Evolutionary conservation across 2,329 filamentous ascomycete species (phyloP), one percentile per base, ranked within the genome.

Genomic region (Phaeophleospora eucalypticola): DNA sequence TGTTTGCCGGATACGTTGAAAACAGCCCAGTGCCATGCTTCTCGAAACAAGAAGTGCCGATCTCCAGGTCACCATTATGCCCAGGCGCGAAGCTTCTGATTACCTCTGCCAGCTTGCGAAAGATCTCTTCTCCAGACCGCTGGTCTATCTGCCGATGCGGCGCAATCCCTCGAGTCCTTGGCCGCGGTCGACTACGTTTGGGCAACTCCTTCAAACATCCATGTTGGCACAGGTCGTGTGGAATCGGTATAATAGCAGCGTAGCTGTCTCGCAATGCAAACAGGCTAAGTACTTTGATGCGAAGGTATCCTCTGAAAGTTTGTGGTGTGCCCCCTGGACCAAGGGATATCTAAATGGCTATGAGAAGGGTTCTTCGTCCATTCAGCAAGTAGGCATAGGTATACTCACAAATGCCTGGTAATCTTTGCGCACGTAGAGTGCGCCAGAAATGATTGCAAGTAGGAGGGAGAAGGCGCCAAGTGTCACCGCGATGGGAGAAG

Each of bases 91-190:
- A 71, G 3, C 65, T 64, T 45, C 76, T 68, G 40, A 89, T 72
- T 2, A 75, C 72, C 1, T 66, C 60, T 1, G 76, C 72, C 3
- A 89, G 73, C 12, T 70, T 65, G n/a, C 69, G 62, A 64, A 83
- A 83, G 62, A 81, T 78, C 12, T 68, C 61, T 4, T 63, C 48
- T 4, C 73, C 74, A 9, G 80, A 79, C 34, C 75, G 75, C 62
- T 94, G 87, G 64, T 84, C 79, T 15, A 84, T 74, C 67, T 94
- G 88, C 2, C 88, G 79, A 61, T 95, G 88, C 0, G 88, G 88
- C 1, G 87, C 88, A 48, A 94, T 87, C 40, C 88, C 88, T 34
- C 75, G 79, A 8, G 90, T 83, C 2, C 68, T 64, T 1, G 88
- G 89, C 1, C 86, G 78, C 1, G 76, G 72, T 0, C 84, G 84